Conservation (phyloP, 1,139 yeast species). For the Nakaseomyces nivariensis region DNA sequence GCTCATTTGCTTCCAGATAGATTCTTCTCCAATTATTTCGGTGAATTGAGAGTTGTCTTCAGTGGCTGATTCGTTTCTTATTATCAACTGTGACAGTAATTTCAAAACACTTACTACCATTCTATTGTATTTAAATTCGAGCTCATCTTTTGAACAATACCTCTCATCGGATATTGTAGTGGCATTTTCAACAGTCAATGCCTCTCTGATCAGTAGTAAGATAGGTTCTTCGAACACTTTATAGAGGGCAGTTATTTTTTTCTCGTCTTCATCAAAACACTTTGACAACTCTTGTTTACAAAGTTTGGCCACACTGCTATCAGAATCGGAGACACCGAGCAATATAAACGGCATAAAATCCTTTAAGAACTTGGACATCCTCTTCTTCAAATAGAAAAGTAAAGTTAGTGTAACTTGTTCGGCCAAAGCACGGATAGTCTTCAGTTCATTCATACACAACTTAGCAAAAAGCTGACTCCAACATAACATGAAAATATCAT, state of each 20-base stretch:
- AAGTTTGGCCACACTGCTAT: conserved; percentile 45
- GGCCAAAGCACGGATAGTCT: conserved; percentile 48
- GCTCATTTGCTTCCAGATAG: conserved; percentile 31
- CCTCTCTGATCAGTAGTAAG: conserved; percentile 43
- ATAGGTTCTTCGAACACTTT: conserved; percentile 46
- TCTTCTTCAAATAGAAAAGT: conserved; percentile 46
- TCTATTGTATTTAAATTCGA: conserved; percentile 55
- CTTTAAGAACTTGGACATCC: conserved; percentile 52
- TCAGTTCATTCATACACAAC: conserved; percentile 59
- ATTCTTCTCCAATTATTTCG: conserved; percentile 14
- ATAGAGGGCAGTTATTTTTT: conserved; percentile 54
- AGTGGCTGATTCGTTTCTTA: conserved; percentile 15
- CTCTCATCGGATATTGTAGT: conserved; percentile 69
- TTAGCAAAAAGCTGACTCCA: conserved; percentile 84
- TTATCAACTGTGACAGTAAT: conserved; percentile 38
- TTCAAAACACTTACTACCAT: conserved; percentile 44
- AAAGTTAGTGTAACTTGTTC: conserved; percentile 56
- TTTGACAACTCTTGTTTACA: conserved; percentile 40
- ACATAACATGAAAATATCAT: conserved; percentile 46
- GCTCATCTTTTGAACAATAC: conserved; percentile 57
- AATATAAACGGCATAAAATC: conserved; percentile 68
- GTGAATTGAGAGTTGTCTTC: conserved; percentile 11
- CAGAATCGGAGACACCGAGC: conserved; percentile 61
- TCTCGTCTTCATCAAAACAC: conserved; percentile 50
- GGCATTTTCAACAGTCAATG: conserved; percentile 46